These are phyloP conservation scores for Suillus weaverae DNA, from an alignment of 768 basidiomycete species.

Conservation along the genomic window DNA sequence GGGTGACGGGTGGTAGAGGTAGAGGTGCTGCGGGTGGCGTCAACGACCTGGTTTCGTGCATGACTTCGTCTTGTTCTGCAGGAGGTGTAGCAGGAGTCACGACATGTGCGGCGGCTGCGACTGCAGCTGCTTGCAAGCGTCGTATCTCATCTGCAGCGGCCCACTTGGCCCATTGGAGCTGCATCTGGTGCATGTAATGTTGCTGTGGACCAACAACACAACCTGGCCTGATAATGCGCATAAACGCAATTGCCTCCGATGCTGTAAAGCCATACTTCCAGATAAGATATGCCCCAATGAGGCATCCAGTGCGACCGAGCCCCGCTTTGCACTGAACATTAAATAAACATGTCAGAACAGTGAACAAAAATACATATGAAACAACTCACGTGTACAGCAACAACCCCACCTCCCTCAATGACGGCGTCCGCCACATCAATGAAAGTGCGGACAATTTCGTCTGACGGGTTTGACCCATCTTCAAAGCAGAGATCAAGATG, in stretches of 20 bases:
- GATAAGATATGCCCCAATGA: slow-evolving; percentile 96
- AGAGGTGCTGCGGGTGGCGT: slow-evolving; percentile 27
- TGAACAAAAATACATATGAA: slow-evolving; percentile 9
- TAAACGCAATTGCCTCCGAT: slow-evolving; percentile 93
- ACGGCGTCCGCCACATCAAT: slow-evolving; percentile 81
- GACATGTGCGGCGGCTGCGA: slow-evolving; percentile 42
- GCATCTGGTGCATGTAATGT: slow-evolving; percentile 94
- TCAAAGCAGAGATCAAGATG: slow-evolving; percentile 96
- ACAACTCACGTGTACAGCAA: slow-evolving; percentile 80
- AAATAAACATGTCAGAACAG: slow-evolving; percentile 18
- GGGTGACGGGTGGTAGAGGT: slow-evolving; percentile 73
- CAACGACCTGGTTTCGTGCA: slow-evolving; percentile 45
- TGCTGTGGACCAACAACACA: slow-evolving; percentile 91
- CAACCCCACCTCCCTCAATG: slow-evolving; percentile 75
- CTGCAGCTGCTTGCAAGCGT: slow-evolving; percentile 41
- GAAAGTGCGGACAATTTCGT: slow-evolving; percentile 91
- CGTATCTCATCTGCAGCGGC: slow-evolving; percentile 81
- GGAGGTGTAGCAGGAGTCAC: slow-evolving; percentile 81
- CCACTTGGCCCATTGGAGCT: slow-evolving; percentile 93
- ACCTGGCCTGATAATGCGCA: slow-evolving; percentile 96
- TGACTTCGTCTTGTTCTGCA: slow-evolving; percentile 70
- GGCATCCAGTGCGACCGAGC: slow-evolving; percentile 91
- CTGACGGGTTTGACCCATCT: slow-evolving; percentile 96
- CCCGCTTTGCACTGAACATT: slow-evolving; percentile 86
- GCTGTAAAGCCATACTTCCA: slow-evolving; percentile 99